These are phyloP conservation scores for Apodospora peruviana DNA, from an alignment of 495 filamentous ascomycete species.

Conservation along the genomic window DNA sequence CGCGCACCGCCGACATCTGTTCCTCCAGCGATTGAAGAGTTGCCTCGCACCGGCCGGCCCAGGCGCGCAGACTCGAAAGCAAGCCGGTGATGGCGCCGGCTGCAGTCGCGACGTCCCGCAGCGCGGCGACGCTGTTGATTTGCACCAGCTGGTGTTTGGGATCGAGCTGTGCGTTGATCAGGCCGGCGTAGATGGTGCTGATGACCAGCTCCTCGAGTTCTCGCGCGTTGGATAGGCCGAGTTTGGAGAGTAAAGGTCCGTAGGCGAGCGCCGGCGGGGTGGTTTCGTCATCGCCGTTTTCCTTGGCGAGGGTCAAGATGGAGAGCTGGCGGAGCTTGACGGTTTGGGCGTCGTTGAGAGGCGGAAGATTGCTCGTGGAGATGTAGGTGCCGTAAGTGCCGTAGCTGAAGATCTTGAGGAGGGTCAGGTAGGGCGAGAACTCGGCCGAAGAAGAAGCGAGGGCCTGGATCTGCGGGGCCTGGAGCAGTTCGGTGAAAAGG, in stretches of 20 bases:
- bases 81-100: slow-evolving; percentile 56
- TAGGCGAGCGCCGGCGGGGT: slow-evolving; percentile 57
- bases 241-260: slow-evolving; percentile 53
- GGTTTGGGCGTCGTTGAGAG: slow-evolving; percentile 63
- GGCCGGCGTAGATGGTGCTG: slow-evolving; percentile 76
- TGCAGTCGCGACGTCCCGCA: slow-evolving; percentile 74
- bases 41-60: slow-evolving; percentile 66
- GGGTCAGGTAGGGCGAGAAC: slow-evolving; percentile 50
- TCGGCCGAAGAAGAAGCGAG: slow-evolving; percentile 46
- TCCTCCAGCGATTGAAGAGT: slow-evolving; percentile 72
- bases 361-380: slow-evolving; percentile 51
- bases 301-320: slow-evolving; percentile 68
- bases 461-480: slow-evolving; percentile 72
- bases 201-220: slow-evolving; percentile 89
- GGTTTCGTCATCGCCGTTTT: slow-evolving; percentile 23
- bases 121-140: slow-evolving; percentile 71
- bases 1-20: slow-evolving; percentile 56
- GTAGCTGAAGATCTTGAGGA: slow-evolving; percentile 90
- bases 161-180: slow-evolving; percentile 77
- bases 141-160: slow-evolving; percentile 64
- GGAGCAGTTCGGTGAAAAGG: slow-evolving; percentile 90
- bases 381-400: slow-evolving; percentile 77
- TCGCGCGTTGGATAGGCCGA: slow-evolving; percentile 60
- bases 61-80: slow-evolving; percentile 61
- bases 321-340: slow-evolving; percentile 89